Base-by-base conservation (phyloP, 1,139 yeast species). In the Meyerozyma guilliermondii region DNA sequence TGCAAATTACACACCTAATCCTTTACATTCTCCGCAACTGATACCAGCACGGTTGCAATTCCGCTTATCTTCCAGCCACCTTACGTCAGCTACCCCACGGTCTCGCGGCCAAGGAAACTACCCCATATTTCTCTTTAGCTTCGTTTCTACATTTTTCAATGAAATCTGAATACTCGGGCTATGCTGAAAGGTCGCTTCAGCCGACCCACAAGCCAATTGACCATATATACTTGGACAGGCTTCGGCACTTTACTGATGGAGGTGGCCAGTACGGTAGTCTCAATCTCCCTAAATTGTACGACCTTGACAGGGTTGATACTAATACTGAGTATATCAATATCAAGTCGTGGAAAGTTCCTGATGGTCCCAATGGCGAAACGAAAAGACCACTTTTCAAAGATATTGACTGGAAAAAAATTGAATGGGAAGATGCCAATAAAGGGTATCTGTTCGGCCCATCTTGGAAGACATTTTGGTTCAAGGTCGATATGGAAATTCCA, bases 391-490 rank as follows among this genome's bases (percentile, higher is more conserved):
- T 81, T 28, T 91, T 89, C 69, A 70, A 75, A 46, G 86, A 86
- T 23, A 82, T 89, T 38, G 62, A 62, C 43, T 65, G 62, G 50
- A 55, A 51, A 31, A 43, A 49, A 1, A 53, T 70, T 35, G 68
- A 74, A 34, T 85, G 89, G 83, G 68, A 74, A 45, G 65, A 68
- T 16, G 81, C 88, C 23, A 67, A 71, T 26, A 80, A 81, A 51
- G 95, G 95, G 24, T 82, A 85, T 53, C 67, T 72, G n/a, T 88
- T 86, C 62, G 97, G 96, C 0, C 98, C 98, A 2, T 84, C 95
- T 13, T 92, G 98, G 98, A 83, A 92, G 49, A 85, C 97, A 1
- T 94, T 89, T 53, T 92, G 98, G 98, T 88, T 92, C 63, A 78
- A 81, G 52, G 68, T 91, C 34, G 65, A 73, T 22, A 64, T 87